Conservation (phyloP, 352 stramenopile genomes). For the Pythium pyrilobum region DNA sequence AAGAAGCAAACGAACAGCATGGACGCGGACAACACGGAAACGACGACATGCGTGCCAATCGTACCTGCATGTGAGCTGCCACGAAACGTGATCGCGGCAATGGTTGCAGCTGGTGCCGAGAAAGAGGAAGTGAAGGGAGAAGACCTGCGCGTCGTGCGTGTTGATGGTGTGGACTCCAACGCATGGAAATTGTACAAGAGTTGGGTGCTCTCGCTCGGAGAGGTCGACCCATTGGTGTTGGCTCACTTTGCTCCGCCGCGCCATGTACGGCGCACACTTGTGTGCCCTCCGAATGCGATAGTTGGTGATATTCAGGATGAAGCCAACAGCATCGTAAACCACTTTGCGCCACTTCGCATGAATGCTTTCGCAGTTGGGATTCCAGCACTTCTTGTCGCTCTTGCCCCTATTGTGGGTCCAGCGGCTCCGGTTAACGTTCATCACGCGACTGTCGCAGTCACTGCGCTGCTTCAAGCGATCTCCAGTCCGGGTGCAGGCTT, state of each 20-base stretch:
- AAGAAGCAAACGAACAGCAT: no score
- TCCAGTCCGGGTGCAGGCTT: conserved; percentile 9
- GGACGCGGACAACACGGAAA: no score
- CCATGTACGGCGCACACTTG: conserved; percentile 2
- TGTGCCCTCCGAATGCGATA: conserved; percentile 12
- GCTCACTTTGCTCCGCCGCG: conserved; percentile 10
- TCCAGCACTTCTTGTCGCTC: conserved; percentile 1
- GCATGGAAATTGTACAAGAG: conserved; percentile 8
- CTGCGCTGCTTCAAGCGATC: conserved; percentile 11
- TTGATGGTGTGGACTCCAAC: conserved; percentile 6
- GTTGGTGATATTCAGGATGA: conserved; percentile 6
- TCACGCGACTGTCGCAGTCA: conserved; percentile 14
- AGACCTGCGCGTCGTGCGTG: conserved; percentile 13
- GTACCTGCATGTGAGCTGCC: conserved; percentile 7
- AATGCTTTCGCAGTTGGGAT: conserved; percentile 1
- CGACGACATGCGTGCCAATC: no score
- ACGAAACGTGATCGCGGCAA: conserved; percentile 14
- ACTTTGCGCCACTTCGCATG: conserved; percentile 9
- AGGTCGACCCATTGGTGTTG: conserved; percentile 5
- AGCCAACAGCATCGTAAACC: conserved; percentile 22
- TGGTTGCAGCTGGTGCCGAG: conserved; percentile 12
- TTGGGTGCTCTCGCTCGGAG: conserved; percentile 6
- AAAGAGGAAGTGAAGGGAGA: conserved; percentile 16
- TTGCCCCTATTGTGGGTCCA: conserved; percentile 5
- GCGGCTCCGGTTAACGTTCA: conserved; percentile 1